Evolutionary conservation across 2,329 filamentous ascomycete genomes (phyloP), one percentile per base, ranked within the genome.

Genomic region (Stromatinia cepivora): DNA sequence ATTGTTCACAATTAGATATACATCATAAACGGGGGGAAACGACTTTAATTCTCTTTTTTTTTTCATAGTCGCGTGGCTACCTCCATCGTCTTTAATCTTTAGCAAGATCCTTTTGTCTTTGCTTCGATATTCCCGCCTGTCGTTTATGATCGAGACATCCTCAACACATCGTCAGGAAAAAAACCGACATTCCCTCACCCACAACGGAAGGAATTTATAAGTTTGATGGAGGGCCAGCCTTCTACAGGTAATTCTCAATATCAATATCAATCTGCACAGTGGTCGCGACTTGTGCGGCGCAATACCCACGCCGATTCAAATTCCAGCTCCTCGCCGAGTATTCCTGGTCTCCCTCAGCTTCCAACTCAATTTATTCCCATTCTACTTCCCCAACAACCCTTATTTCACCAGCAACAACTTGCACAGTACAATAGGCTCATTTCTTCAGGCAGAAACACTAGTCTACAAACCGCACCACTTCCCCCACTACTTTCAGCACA

Each of bases 401-500:
- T 83, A 54, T 81, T 86, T 72, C 87, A 88, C 79, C 85, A 89
- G 76, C 86, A 85, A 67, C 86, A 88, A 79, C 84, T 90, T 69
- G 82, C 87, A 65, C 84, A 88, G 74, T 90, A 90, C 82, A 90
- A 89, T 79, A 86, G 85, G 76, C 86, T 90, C 77, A 84, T 90
- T 73, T 86, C 87, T 66, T 84, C 86, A 71, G 80, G 80, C 42
- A 73, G 75, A 71, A 71, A 69, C 20, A 84, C 85, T 74, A 85
- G 86, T 75, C 79, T 88, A 70, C 86, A 87, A 76, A 82, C 84
- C 70, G 80, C 84, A 72, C 84, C 86, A 70, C 82, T 87, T 71
- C 83, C 85, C 71, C 83, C 86, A 64, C 80, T 86, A 71, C 79
- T 88, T 72, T 86, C 86, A 66, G 81, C 85, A 69, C 84, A 86